A percentile compares a stretch with the other conserved stretches of the same genome.
Evolutionary conservation across 331 rosid species (phyloP).

Genomic region (Saraca asoca): DNA sequence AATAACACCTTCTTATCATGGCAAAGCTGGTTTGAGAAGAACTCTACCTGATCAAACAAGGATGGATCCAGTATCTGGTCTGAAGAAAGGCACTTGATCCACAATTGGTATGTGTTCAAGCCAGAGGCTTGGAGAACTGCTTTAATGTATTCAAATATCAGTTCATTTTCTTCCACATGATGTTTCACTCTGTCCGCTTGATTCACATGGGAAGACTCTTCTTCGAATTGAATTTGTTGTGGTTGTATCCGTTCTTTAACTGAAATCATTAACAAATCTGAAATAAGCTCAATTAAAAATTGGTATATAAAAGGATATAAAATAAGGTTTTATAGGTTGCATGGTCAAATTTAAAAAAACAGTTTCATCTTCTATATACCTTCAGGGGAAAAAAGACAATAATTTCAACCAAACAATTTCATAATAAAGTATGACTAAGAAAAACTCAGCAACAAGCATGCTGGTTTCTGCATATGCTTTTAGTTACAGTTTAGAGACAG

Average conservation of each 20-base stretch:
- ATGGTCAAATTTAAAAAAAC: not conserved
- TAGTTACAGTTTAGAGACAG: slow-evolving; percentile 2
- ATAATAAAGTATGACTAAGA: not conserved
- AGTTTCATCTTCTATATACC: slow-evolving; percentile 4
- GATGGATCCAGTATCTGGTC: slow-evolving; percentile 74
- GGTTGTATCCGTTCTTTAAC: slow-evolving; percentile 54
- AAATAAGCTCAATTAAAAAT: slow-evolving; percentile 9
- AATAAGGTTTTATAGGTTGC: slow-evolving; percentile 8
- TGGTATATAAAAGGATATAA: slow-evolving; percentile 6
- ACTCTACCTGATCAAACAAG: slow-evolving; percentile 55
- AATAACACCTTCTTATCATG: slow-evolving; percentile 65
- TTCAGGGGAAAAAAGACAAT: not conserved
- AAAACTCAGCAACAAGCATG: not conserved
- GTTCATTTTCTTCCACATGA: slow-evolving; percentile 54
- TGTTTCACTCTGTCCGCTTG: slow-evolving; percentile 43
- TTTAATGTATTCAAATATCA: slow-evolving; percentile 59
- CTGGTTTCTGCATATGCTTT: slow-evolving; percentile 5
- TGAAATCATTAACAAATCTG: slow-evolving; percentile 43
- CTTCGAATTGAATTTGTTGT: slow-evolving; percentile 69
- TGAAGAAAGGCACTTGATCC: slow-evolving; percentile 62
- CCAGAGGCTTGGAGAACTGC: slow-evolving; percentile 65
- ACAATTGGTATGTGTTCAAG: slow-evolving; percentile 58
- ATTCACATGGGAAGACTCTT: slow-evolving; percentile 49
- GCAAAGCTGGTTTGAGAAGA: slow-evolving; percentile 57
- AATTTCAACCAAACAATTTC: not conserved